Evolutionary conservation across 116 monocot species (phyloP).

Genomic region (Trichopus zeylanicus): DNA sequence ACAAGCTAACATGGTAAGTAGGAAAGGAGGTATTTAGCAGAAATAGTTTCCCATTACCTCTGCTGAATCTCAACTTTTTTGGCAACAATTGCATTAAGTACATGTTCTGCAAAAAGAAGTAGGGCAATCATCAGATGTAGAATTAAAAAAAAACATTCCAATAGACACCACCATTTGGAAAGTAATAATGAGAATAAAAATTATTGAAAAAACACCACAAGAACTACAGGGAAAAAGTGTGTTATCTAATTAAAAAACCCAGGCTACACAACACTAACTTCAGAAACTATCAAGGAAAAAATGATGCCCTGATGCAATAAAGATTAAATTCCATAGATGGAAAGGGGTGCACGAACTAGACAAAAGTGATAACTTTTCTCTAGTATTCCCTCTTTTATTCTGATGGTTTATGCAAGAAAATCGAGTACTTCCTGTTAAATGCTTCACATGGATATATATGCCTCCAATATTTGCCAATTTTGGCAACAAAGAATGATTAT

Average conservation of each 20-base stretch:
- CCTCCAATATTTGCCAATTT: not conserved
- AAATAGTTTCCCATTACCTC: conserved; percentile 36
- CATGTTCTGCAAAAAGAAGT: conserved; percentile 62
- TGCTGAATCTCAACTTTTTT: conserved; percentile 80
- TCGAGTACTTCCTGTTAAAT: not conserved
- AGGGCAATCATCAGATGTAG: too few species aligned
- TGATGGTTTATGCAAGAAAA: not conserved
- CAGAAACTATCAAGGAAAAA: not conserved
- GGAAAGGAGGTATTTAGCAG: not conserved
- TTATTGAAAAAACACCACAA: not conserved
- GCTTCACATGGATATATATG: not conserved
- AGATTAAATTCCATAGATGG: not conserved
- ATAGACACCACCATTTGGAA: not conserved
- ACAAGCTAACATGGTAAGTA: too few species aligned
- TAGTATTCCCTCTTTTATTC: not conserved
- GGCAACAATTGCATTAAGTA: conserved; percentile 63
- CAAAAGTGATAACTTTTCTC: too few species aligned
- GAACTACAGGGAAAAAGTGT: not conserved
- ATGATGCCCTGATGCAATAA: not conserved
- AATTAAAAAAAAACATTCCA: too few species aligned
- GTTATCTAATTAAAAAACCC: too few species aligned
- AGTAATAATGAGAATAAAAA: not conserved
- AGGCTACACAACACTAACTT: not conserved
- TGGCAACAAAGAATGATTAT: not conserved
- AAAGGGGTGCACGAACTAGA: not conserved